These are phyloP conservation scores for Arxiozyma heterogenica DNA, from an alignment of 1,139 yeast genomes.

Conservation along the genomic window DNA sequence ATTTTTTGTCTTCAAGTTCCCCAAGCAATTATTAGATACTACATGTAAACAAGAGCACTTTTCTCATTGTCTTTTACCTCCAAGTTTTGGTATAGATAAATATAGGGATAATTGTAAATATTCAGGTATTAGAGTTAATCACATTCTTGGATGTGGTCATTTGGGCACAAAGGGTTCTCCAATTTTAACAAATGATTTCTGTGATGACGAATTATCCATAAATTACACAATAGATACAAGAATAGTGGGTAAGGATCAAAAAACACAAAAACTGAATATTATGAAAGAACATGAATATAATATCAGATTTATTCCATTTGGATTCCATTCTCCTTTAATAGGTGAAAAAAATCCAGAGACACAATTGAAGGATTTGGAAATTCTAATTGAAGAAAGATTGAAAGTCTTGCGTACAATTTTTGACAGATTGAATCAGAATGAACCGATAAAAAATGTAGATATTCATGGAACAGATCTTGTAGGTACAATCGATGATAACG, in stretches of 20 bases:
- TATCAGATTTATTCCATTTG: slow-evolving; percentile 33
- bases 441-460: slow-evolving; percentile 18
- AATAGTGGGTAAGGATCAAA: slow-evolving; percentile 24
- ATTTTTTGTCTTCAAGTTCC: slow-evolving; percentile 56
- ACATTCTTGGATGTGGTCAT: slow-evolving; percentile 36
- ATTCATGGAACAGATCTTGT: slow-evolving; percentile 19
- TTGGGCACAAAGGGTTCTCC: slow-evolving; percentile 34
- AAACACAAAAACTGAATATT: slow-evolving; percentile 17
- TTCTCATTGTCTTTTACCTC: slow-evolving; percentile 54
- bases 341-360: slow-evolving; percentile 14
- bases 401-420: slow-evolving; percentile 16
- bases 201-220: slow-evolving; percentile 24
- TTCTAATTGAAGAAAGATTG: slow-evolving; percentile 18
- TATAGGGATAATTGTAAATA: slow-evolving; percentile 30
- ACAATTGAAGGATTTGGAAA: slow-evolving; percentile 15
- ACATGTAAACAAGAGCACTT: slow-evolving; percentile 46
- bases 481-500: slow-evolving; percentile 16
- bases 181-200: slow-evolving; percentile 31
- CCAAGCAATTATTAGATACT: slow-evolving; percentile 48
- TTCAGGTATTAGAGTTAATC: slow-evolving; percentile 28
- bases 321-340: slow-evolving; percentile 21
- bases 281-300: slow-evolving; percentile 28
- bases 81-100: slow-evolving; percentile 52
- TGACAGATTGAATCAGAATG: slow-evolving; percentile 14
- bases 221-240: slow-evolving; percentile 30